Conservation (phyloP, 1,284 basidiomycete genomes). For the Cutaneotrichosporon sp. region DNA sequence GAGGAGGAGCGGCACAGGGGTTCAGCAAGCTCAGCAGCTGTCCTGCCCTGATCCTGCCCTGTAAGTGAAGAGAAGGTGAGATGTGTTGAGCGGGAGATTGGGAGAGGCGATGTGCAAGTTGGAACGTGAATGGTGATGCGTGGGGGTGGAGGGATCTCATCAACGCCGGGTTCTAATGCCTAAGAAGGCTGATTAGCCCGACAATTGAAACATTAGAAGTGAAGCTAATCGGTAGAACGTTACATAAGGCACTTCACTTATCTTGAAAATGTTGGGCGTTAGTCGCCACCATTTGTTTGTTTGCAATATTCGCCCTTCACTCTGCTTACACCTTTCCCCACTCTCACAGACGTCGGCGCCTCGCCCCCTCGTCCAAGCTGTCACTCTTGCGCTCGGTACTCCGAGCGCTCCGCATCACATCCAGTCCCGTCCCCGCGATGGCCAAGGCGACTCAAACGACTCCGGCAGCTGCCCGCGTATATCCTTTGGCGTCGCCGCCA, state of each 20-base stretch:
- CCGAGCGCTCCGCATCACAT: constrained; percentile 9
- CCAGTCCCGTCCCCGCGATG: not conserved
- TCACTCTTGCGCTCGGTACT: constrained; percentile 16
- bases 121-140: not conserved
- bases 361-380: constrained; percentile 5
- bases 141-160: not conserved
- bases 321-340: not conserved
- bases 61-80: not conserved
- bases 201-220: not conserved
- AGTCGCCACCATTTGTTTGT: not conserved
- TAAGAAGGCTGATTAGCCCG: not conserved
- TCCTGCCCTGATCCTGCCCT: not conserved
- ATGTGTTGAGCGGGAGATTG: not conserved
- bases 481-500: not conserved
- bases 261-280: constrained; percentile 10
- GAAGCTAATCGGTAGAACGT: not conserved
- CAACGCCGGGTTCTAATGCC: not conserved
- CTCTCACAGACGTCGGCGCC: not conserved
- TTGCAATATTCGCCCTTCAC: not conserved
- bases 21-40: constrained; percentile 2
- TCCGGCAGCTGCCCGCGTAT: not conserved
- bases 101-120: not conserved
- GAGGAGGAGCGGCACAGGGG: not conserved
- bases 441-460: not conserved
- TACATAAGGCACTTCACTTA: constrained; percentile 4